These are phyloP conservation scores for Cyberlindnera xylosilytica DNA, from an alignment of 805 yeast genomes.

Conservation along the genomic window DNA sequence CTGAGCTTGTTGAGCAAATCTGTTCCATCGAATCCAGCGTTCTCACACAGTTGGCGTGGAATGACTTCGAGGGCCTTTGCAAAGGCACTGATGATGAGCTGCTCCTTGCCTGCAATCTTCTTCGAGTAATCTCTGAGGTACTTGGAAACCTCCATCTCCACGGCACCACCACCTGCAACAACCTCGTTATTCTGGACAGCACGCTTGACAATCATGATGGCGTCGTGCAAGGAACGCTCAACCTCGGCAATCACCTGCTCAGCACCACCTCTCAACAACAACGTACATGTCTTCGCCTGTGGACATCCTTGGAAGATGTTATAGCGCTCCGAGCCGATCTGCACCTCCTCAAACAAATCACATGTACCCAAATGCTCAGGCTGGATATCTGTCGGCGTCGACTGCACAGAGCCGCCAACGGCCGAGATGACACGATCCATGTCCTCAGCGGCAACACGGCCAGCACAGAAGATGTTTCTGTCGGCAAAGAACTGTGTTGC, in stretches of 20 bases:
- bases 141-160: conserved; percentile 94
- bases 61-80: conserved; percentile 94
- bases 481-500: conserved; percentile 99
- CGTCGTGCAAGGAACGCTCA: conserved; percentile 96
- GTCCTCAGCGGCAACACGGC: conserved; percentile 86
- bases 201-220: conserved; percentile 96
- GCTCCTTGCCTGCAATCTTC: conserved; percentile 93
- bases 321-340: conserved; percentile 94
- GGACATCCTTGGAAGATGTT: conserved; percentile 93
- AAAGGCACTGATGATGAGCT: conserved; percentile 84
- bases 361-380: conserved; percentile 81
- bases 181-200: conserved; percentile 82
- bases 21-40: conserved; percentile 98
- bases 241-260: conserved; percentile 98
- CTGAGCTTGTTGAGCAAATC: conserved; percentile 87
- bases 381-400: conserved; percentile 68
- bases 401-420: conserved; percentile 88
- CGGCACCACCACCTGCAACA: conserved; percentile 99
- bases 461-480: conserved; percentile 94
- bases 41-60: conserved; percentile 96
- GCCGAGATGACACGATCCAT: conserved; percentile 91
- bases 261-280: conserved; percentile 94
- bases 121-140: conserved; percentile 83
- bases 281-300: conserved; percentile 87
- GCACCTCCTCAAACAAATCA: conserved; percentile 83